Evolutionary conservation across 1,284 basidiomycete species (phyloP), one percentile per base, ranked within the genome.

Genomic region (Melampsora medusae): DNA sequence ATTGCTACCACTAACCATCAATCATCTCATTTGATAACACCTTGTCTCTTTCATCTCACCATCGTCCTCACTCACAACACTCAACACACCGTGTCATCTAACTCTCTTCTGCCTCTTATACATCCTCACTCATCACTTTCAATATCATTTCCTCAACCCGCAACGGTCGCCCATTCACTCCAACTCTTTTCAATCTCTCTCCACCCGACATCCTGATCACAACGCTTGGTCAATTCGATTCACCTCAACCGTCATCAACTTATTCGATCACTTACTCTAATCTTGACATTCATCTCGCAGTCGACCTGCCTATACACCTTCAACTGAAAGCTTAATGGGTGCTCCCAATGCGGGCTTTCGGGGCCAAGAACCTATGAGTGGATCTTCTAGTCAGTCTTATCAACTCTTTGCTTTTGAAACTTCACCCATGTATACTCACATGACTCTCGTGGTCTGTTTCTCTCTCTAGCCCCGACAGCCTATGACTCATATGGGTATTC

Each of bases 251-350:
- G 42, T 42, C 42, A 14, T 59, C 14, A 9, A 22, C 19, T 10
- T 59, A 59, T 59, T 59, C 22, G 28, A 59, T 22, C 7, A 14
- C 53, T 59, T 62, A 14, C 33, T 31, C 10, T 9, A 14, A 33
- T 19, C 17, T 28, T 56, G 53, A 56, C 64, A 50, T 74, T 28
- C 38, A 62, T 74, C 67, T 53, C 38, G 67, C 59, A 46, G 33
- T 75, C 65, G 73, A 16, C 53, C 66, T 28, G 28, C 38, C 50
- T 65, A 67, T 38, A 75, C 73, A 68, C 66, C 72, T 42, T 75
- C 73, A 38, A 68, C 66, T 59, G 73, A 75, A 68, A 75, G 66
- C 59, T 53, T 68, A 7, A 67, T 75, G 66, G 73, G 73, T 6
- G 62, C 73, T 22, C 31, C 31, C 53, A 66, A 56, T 14, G 42